Evolutionary conservation across 768 basidiomycete species (phyloP), one percentile per base, ranked within the genome.

Genomic region (Xanthoconium purpureum): DNA sequence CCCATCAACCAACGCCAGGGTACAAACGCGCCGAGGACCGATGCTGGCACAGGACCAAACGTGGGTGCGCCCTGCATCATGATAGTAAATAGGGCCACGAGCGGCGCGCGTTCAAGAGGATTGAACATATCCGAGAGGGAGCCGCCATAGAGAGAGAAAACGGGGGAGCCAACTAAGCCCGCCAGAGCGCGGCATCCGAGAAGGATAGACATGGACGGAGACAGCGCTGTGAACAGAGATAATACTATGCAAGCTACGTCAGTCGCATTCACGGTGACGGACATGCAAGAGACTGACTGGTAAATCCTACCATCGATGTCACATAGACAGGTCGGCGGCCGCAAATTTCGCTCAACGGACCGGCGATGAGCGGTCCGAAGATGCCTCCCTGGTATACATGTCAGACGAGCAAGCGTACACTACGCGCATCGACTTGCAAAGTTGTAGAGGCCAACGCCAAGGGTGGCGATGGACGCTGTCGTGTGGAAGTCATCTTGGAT

Each of bases 31-130:
- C 65, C 65, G 2, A 68, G 32, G n/a, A 66, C 13, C 4, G 68
- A 65, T 3, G 66, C 55, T 20, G 68, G 68, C 2, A 69, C 58
- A 4, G 68, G 68, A 1, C 68, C 68, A 42, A 69, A 62, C 1
- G 68, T 67, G 5, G 68, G 68, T 3, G 68, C 68, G 15, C 68
- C 68, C 37, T 69, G 68, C 18, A 70, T n/a, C 48, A 70, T 62
- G 36, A 70, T 40, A 6, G 68, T 70, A 45, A 69, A 69, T n/a
- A 69, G 59, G 5, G 68, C 68, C 13, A 69, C 64, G 18, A 70
- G 58, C 17, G 68, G 64, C 0, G 62, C 68, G 14, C 68, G 68
- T 50, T 70, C 68, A 13, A 53, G 62, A 20, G 68, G 66, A 32
- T 58, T 57, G 30, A 70, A 70, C 62, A 70, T 66, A 17, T 70